A percentile compares a stretch with the other conserved stretches of the same genome.
Conservation (phyloP, 805 yeast species). For the Metschnikowia kunwiensis region DNA sequence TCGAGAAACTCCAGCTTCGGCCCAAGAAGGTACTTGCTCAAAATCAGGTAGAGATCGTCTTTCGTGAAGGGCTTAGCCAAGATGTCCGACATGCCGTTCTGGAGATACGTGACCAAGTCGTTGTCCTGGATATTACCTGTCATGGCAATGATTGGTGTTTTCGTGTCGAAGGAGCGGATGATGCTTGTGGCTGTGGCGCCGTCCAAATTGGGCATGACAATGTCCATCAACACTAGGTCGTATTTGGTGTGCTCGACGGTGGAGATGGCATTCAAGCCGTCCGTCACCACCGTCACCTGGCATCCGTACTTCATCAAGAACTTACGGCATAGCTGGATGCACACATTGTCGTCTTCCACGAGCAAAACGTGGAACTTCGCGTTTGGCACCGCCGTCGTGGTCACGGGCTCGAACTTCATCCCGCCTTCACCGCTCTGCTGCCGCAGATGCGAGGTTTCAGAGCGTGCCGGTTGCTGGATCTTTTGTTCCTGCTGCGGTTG, state of each 20-base stretch:
- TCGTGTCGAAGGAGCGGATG: constrained; percentile 77
- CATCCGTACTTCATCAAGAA: constrained; percentile 87
- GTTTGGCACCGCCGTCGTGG: constrained; percentile 24
- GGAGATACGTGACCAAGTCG: constrained; percentile 74
- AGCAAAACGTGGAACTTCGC: constrained; percentile 66
- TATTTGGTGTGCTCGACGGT: constrained; percentile 68
- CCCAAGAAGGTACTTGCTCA: constrained; percentile 64
- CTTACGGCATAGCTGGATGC: constrained; percentile 78
- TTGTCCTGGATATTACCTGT: constrained; percentile 84
- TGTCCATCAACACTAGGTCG: constrained; percentile 81
- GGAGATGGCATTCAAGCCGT: constrained; percentile 85
- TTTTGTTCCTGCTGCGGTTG: constrained; percentile 3
- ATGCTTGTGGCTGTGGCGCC: constrained; percentile 90
- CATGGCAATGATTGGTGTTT: constrained; percentile 92
- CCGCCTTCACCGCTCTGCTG: constrained; percentile 3
- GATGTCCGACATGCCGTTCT: constrained; percentile 90
- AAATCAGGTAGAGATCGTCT: constrained; percentile 73
- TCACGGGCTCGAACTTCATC: constrained; percentile 12
- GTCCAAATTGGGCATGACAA: constrained; percentile 84
- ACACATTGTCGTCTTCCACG: constrained; percentile 79
- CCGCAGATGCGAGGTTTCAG: constrained; percentile 5
- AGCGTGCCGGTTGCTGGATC: not conserved
- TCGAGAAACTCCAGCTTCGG: constrained; percentile 17
- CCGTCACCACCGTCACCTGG: constrained; percentile 87
- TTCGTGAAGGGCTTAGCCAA: constrained; percentile 92